Percentiles rank a stretch among this genome's conserved stretches.
phyloP scores from a whole-genome alignment of 768 basidiomycete genomes.

The Mycena rosella region DNA sequence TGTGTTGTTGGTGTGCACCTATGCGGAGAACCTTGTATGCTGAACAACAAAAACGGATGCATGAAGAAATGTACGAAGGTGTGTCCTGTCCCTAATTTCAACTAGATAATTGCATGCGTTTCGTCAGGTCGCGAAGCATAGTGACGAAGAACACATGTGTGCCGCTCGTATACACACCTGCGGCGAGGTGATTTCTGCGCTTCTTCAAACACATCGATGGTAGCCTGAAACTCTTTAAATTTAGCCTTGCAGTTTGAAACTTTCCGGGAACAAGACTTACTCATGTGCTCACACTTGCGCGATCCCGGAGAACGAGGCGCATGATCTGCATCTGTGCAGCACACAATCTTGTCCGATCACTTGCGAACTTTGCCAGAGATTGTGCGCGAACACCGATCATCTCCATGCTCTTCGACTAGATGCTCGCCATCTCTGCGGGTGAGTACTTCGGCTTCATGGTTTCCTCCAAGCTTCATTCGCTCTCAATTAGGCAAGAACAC shows the following conservation, averaged over 20 bases:
- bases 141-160: constrained; percentile 64
- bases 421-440: constrained; percentile 70
- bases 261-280: constrained; percentile 46
- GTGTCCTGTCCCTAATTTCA: neutral
- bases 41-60: constrained; percentile 63
- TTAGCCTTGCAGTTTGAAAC: constrained; percentile 58
- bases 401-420: constrained; percentile 60
- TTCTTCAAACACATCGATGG: constrained; percentile 3
- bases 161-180: constrained; percentile 66
- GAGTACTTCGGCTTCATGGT: constrained; percentile 28
- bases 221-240: constrained; percentile 24
- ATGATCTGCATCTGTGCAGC: constrained; percentile 63
- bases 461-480: neutral
- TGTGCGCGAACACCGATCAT: constrained; percentile 62
- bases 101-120: neutral
- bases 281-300: constrained; percentile 58
- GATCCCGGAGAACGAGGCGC: constrained; percentile 60
- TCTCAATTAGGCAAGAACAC: constrained; percentile 60
- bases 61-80: constrained; percentile 65
- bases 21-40: constrained; percentile 64
- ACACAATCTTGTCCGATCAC: constrained; percentile 63
- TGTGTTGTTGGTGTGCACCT: constrained; percentile 64
- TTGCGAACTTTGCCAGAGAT: constrained; percentile 67
- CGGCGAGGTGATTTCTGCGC: constrained; percentile 55
- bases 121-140: constrained; percentile 59